Base-by-base conservation (phyloP, 305 asterid genomes). In the Fraxinus dipetala region DNA sequence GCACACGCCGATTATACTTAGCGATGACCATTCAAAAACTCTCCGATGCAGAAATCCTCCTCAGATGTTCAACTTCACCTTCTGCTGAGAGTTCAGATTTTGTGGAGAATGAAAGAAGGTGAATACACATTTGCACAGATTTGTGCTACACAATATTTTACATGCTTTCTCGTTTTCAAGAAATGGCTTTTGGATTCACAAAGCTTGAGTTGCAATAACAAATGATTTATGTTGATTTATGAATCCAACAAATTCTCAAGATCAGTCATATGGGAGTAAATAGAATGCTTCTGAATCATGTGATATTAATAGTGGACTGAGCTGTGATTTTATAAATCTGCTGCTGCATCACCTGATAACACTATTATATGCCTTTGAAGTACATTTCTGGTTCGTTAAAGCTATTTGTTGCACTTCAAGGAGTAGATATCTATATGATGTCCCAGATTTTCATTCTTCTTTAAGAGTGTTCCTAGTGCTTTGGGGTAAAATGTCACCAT, bases 41-140 rank as follows among this genome's bases (percentile, higher is more conserved):
- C 75, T 88, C 97, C 11, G 97, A 94, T 85, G 74, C 81, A 56
- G 98, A 96, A 86, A 90, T 94, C 83, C 95, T 96, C 30, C 91
- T 74, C 35, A 83, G 84, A 13, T 92, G 98, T 89, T 96, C 99
- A 24, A 85, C 99, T 80, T 96, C 99, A 51, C 99, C 99, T 80
- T 89, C 86, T 59, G 98, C 94, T 2, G 99, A 94, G 89, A 89
- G 81, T 83, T 94, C 97, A 59, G 95, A 91, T 84, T 96, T 96
- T 77, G 95, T 96, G 51, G 92, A 90, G 69, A 89, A 87, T 75
- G 85, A 82, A 56, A 90, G 90, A 91, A 93, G 99, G 98, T 96
- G 85, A 32, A 51, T 40, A 31, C 22, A 4, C 69, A 6, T 18
- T 31, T 78, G 61, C 69, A 26, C 22, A 22, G 31, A 56, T 63